A percentile compares a stretch with the other conserved stretches of the same genome.
These are phyloP conservation scores for Boechera divaricarpa DNA, from an alignment of 345 rosid species.

Conservation along the genomic window DNA sequence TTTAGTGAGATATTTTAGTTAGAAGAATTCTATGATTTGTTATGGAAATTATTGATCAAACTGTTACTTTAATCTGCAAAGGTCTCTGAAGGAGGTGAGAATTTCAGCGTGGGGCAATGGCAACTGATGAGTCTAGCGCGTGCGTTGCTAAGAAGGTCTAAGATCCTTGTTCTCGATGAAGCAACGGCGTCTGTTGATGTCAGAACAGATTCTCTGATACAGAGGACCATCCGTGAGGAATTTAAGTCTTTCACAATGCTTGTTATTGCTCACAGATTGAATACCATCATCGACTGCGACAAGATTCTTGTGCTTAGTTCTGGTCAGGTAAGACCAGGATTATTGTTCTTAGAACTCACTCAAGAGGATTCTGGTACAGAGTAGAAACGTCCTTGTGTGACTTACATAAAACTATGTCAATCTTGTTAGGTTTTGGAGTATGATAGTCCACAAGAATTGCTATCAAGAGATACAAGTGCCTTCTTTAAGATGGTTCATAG, in stretches of 20 bases:
- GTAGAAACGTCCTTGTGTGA: neutral
- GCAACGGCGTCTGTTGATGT: conserved; percentile 99
- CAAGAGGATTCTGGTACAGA: neutral
- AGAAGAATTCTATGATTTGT: neutral
- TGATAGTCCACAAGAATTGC: conserved; percentile 65
- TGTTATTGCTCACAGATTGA: conserved; percentile 86
- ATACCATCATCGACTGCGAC: conserved; percentile 83
- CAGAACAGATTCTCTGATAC: conserved; percentile 84
- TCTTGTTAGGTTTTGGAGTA: conserved; percentile 68
- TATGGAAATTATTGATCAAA: conserved; percentile 26
- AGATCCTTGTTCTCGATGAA: conserved; percentile 95
- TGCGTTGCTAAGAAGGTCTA: conserved; percentile 79
- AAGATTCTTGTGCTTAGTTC: conserved; percentile 83
- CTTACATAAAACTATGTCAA: conserved; percentile 14
- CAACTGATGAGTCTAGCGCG: conserved; percentile 93
- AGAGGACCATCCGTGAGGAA: conserved; percentile 88
- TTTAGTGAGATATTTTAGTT: neutral
- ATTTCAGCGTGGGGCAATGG: conserved; percentile 94
- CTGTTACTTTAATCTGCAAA: conserved; percentile 28
- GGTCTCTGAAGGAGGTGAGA: conserved; percentile 92
- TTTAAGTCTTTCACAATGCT: conserved; percentile 88
- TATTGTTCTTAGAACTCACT: neutral
- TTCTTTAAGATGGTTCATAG: conserved; percentile 79
- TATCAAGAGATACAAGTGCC: conserved; percentile 60
- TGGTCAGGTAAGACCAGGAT: conserved; percentile 63